Base-by-base conservation (phyloP, 768 basidiomycete genomes). In the Scleroderma bovista region DNA sequence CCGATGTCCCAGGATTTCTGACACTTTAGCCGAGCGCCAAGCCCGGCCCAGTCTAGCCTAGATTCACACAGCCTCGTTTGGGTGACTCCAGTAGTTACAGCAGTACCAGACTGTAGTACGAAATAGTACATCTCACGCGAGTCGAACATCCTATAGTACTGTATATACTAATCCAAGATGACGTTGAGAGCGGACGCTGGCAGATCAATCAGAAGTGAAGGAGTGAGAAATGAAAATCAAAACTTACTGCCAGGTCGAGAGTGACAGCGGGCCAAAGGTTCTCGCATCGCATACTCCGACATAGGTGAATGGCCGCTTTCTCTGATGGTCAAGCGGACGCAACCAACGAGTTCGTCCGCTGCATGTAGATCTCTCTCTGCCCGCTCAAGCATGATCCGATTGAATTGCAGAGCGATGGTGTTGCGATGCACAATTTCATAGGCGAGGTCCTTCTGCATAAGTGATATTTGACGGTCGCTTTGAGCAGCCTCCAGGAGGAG, bases 401-500 rank as follows among this genome's bases (percentile, higher is more conserved):
- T 43, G 42, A 43, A 22, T n/a, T 43, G 42, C 24, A 23, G n/a
- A 23, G 42, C n/a, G 22, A 43, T 43, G 11, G 42, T 43, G 42
- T 43, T 43, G 11, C n/a, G 11, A 23, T 43, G 42, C 4, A 43
- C n/a, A 29, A 43, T 43, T 22, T 24, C 20, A 23, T 37, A 37
- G 12, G 36, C 15, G 19, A 37, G 36, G 16, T 37, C 36, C 36
- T 37, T 37, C 16, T 19, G 8, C 42, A 43, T 43, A 12, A 43
- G 42, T 9, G 42, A 43, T 24, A 43, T 43, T 29, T 43, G 42
- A 12, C 34, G 60, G 3, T 61, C 56, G 2, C 62, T 62, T 39
- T 23, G 37, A 23, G 46, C 57, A 29, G 26, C 26, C 9, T 29
- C 26, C 26, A 29, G 26, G 26, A 29, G 26, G 26, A 29, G 9